Percentiles rank a stretch among this genome's conserved stretches.
These are phyloP conservation scores for Daldinia bambusicola DNA, from an alignment of 495 filamentous ascomycete species.

Conservation along the genomic window DNA sequence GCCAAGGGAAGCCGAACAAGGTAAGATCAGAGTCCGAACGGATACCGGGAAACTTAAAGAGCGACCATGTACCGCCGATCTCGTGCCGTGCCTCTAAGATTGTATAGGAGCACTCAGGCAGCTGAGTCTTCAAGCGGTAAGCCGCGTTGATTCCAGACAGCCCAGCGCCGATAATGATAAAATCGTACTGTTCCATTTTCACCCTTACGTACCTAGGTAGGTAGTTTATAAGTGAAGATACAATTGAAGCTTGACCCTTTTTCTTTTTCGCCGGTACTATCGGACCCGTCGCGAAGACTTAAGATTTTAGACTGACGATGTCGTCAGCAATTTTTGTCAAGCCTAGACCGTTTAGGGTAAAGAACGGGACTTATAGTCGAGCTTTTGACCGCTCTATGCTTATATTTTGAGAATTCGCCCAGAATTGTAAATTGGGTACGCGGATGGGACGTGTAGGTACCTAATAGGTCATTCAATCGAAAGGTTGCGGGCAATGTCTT, in stretches of 20 bases:
- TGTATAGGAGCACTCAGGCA: constrained; percentile 66
- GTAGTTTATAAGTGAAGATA: neutral
- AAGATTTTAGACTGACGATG: neutral
- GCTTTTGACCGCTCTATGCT: neutral
- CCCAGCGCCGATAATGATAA: constrained; percentile 77
- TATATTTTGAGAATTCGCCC: neutral
- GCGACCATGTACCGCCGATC: constrained; percentile 78
- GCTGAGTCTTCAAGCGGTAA: constrained; percentile 71
- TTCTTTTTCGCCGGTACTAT: too few species aligned
- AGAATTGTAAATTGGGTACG: neutral
- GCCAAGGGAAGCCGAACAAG: constrained; percentile 74
- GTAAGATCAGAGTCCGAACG: constrained; percentile 73
- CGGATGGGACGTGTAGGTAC: too few species aligned
- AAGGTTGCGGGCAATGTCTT: too few species aligned
- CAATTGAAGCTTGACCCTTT: too few species aligned
- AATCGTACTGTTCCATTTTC: constrained; percentile 57
- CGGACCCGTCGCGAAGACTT: neutral
- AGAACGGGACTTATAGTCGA: neutral
- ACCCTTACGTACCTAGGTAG: neutral
- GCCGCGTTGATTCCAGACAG: constrained; percentile 80
- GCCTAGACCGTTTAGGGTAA: neutral
- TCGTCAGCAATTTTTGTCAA: neutral
- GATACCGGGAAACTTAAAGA: constrained; percentile 76
- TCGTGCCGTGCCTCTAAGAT: constrained; percentile 70
- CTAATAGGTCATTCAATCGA: too few species aligned